Conservation (phyloP, 2,329 filamentous ascomycete species). For the Ophiostoma fasciatum region DNA sequence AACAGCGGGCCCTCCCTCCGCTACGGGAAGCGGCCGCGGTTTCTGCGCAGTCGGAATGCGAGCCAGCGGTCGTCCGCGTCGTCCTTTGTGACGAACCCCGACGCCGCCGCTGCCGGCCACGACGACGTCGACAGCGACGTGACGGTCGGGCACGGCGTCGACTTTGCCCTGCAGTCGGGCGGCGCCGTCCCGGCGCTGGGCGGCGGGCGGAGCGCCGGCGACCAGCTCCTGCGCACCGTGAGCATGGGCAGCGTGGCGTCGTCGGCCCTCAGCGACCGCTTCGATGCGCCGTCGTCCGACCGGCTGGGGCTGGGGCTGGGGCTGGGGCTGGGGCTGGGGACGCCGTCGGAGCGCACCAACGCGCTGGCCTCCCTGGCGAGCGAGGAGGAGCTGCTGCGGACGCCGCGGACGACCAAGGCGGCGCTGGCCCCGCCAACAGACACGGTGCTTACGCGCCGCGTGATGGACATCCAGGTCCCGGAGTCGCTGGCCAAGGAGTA, state of each 20-base stretch:
- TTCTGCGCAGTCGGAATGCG: conserved; percentile 39
- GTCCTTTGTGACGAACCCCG: conserved; percentile 38
- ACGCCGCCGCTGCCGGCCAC: conserved; percentile 23
- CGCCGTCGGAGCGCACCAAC: conserved; percentile 33
- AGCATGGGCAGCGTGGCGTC: conserved; percentile 86
- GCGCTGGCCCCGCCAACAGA: conserved; percentile 54
- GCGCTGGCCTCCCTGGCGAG: conserved; percentile 15
- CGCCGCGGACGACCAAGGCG: conserved; percentile 50
- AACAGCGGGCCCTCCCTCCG: conserved; percentile 33
- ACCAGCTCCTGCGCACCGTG: conserved; percentile 55
- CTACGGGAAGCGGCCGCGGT: conserved; percentile 36
- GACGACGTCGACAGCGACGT: conserved; percentile 58
- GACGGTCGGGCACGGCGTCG: conserved; percentile 51
- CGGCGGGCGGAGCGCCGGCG: conserved; percentile 34
- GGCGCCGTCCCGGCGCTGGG: conserved; percentile 50
- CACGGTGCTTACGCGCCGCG: conserved; percentile 74
- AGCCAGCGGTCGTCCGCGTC: conserved; percentile 48
- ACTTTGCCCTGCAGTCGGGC: conserved; percentile 72
- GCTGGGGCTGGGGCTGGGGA: conserved; percentile 36
- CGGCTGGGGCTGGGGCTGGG: too few species aligned
- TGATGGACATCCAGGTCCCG: conserved; percentile 80
- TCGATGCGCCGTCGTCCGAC: too few species aligned
- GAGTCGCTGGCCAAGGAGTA: conserved; percentile 80
- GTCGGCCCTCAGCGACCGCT: conserved; percentile 24
- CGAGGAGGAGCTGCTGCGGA: conserved; percentile 41